Percentiles rank a stretch among this genome's conserved stretches.
Conservation (phyloP, 441 rosid species). For the Brassica hybrid region DNA sequence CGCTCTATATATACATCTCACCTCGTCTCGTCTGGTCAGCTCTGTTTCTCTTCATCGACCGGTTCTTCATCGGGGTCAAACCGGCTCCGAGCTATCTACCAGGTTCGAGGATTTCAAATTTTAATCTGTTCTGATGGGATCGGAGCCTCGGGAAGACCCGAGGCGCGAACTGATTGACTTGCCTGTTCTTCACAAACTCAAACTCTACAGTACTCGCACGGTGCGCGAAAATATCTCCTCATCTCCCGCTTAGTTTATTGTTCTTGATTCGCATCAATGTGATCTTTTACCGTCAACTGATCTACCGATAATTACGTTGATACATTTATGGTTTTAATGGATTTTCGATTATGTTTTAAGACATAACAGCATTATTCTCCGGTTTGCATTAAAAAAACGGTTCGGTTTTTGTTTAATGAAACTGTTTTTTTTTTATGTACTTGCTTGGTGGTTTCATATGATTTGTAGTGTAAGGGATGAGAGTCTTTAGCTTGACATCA, state of each 20-base stretch:
- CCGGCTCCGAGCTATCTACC: conserved; percentile 26
- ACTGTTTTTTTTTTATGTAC: too few relatives aligned
- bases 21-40: too few relatives aligned
- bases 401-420: neutral
- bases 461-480: conserved; percentile 31
- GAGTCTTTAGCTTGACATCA: conserved; percentile 37
- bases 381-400: conserved; percentile 8
- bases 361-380: neutral
- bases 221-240: conserved; percentile 28
- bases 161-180: conserved; percentile 42
- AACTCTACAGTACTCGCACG: conserved; percentile 71
- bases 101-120: conserved; percentile 38
- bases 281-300: neutral
- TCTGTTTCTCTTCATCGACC: conserved; percentile 19
- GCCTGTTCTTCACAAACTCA: conserved; percentile 63
- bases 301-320: conserved; percentile 11
- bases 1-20: neutral
- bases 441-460: conserved; percentile 7
- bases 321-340: neutral
- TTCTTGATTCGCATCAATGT: conserved; percentile 11
- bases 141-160: conserved; percentile 45
- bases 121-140: conserved; percentile 49
- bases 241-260: neutral
- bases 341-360: neutral
- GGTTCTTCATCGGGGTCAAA: conserved; percentile 28